Percentiles rank a stretch among this genome's conserved stretches.
Conservation (phyloP, 2,329 filamentous ascomycete species). For the Exophiala phaeomuriformis region DNA sequence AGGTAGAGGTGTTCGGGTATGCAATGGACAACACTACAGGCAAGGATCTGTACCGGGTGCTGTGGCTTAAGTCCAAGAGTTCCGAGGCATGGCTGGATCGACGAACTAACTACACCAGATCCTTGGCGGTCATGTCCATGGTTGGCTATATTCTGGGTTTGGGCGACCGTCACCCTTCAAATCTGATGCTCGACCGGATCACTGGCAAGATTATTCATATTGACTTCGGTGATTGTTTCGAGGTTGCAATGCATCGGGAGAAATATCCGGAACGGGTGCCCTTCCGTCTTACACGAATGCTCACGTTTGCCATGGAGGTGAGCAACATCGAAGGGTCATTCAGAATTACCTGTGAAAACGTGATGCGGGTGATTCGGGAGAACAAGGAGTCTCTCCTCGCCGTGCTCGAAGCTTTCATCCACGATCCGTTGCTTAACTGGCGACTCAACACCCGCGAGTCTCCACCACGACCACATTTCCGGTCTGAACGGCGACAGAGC, state of each 20-base stretch:
- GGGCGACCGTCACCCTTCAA: conserved; percentile 93
- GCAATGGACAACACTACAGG: conserved; percentile 98
- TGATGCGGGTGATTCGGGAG: conserved; percentile 91
- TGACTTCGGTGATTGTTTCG: conserved; percentile 98
- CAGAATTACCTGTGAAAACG: conserved; percentile 94
- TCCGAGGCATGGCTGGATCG: conserved; percentile 97
- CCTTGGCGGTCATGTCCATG: conserved; percentile 99
- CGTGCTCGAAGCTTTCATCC: conserved; percentile 96
- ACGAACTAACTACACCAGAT: conserved; percentile 97
- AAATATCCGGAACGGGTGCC: conserved; percentile 97
- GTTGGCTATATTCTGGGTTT: conserved; percentile 98
- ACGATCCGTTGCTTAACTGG: conserved; percentile 98
- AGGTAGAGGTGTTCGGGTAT: conserved; percentile 98
- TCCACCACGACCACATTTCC: conserved; percentile 53
- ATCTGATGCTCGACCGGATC: conserved; percentile 91
- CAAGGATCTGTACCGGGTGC: conserved; percentile 92
- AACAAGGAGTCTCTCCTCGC: conserved; percentile 99
- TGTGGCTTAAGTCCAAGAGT: conserved; percentile 98
- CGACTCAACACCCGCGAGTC: conserved; percentile 62
- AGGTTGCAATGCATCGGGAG: conserved; percentile 98
- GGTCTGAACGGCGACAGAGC: conserved; percentile 53
- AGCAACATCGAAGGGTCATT: conserved; percentile 99
- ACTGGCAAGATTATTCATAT: conserved; percentile 98
- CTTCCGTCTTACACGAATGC: conserved; percentile 95
- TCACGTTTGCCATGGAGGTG: conserved; percentile 99